Evolutionary conservation across 768 basidiomycete species (phyloP).

Genomic region (Psilocybe sp.): DNA sequence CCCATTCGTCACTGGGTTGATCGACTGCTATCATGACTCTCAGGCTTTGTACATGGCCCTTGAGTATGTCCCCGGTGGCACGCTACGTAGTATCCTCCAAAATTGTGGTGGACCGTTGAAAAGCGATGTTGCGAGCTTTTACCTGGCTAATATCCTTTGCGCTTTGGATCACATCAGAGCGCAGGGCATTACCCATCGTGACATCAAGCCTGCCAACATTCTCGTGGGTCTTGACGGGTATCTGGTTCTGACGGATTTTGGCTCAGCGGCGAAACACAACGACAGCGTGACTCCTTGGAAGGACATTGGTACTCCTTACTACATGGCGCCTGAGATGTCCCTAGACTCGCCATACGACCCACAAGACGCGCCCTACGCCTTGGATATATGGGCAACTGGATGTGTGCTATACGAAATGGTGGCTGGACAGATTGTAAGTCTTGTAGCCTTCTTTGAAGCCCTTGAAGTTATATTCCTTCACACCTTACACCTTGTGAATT

Average conservation of each 20-base stretch:
- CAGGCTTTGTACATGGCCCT: slow-evolving; percentile 48
- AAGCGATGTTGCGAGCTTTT: slow-evolving; percentile 39
- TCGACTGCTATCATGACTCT: slow-evolving; percentile 43
- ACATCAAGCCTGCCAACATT: slow-evolving; percentile 59
- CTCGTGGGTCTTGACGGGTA: slow-evolving; percentile 57
- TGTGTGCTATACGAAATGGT: slow-evolving; percentile 53
- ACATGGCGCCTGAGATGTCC: slow-evolving; percentile 47
- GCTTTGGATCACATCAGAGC: slow-evolving; percentile 46
- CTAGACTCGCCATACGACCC: neutral
- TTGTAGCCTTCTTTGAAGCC: neutral
- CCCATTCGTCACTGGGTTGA: slow-evolving; percentile 47
- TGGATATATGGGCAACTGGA: slow-evolving; percentile 60
- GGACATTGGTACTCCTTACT: slow-evolving; percentile 41
- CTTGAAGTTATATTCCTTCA: too few species aligned
- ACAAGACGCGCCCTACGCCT: slow-evolving; percentile 9
- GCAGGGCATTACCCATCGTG: slow-evolving; percentile 46
- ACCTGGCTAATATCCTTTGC: slow-evolving; percentile 50
- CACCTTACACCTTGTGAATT: too few species aligned
- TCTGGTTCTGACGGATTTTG: slow-evolving; percentile 52
- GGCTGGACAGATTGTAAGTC: slow-evolving; percentile 29
- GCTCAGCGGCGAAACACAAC: slow-evolving; percentile 27
- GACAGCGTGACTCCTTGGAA: slow-evolving; percentile 26
- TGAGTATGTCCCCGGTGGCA: slow-evolving; percentile 47
- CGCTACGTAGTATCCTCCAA: slow-evolving; percentile 35
- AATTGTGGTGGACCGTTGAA: slow-evolving; percentile 25